phyloP scores from a whole-genome alignment of 371 early-diverging fungal genomes.

The Mucor circinelloides region DNA sequence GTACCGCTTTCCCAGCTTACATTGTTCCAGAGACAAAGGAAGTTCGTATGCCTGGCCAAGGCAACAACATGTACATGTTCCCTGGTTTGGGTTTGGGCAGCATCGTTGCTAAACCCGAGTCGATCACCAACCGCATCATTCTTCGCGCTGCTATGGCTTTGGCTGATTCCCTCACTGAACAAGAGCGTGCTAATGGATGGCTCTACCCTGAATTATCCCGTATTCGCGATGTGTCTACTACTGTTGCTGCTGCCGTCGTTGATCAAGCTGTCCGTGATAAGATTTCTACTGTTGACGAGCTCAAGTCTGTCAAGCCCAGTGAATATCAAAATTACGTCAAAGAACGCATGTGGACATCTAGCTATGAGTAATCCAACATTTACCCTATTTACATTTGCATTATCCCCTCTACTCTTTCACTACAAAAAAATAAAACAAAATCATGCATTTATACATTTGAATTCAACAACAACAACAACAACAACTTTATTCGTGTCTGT shows the following conservation, averaged over 20 bases:
- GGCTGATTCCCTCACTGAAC: slow-evolving; percentile 69
- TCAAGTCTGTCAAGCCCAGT: slow-evolving; percentile 20
- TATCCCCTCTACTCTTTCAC: not conserved
- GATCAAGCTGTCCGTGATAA: slow-evolving; percentile 68
- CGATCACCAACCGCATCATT: slow-evolving; percentile 82
- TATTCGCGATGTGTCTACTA: slow-evolving; percentile 79
- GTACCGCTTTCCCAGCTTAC: slow-evolving; percentile 89
- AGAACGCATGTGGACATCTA: slow-evolving; percentile 53
- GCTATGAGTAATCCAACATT: not conserved
- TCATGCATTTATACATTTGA: not conserved
- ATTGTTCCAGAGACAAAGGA: slow-evolving; percentile 58
- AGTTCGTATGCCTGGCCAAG: slow-evolving; percentile 74
- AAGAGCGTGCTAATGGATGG: slow-evolving; percentile 67
- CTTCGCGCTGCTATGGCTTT: slow-evolving; percentile 80
- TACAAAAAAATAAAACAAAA: not conserved
- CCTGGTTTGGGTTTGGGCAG: slow-evolving; percentile 91
- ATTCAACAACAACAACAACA: not conserved
- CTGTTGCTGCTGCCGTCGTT: slow-evolving; percentile 79
- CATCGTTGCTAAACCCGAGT: slow-evolving; percentile 65
- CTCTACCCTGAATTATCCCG: slow-evolving; percentile 84
- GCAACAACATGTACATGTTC: slow-evolving; percentile 90
- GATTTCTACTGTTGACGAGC: slow-evolving; percentile 42
- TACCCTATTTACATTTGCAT: not conserved
- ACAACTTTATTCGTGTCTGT: not conserved
- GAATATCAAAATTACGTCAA: slow-evolving; percentile 41